Evolutionary conservation across 768 basidiomycete genomes (phyloP).

Genomic region (Termitomyces sp.): DNA sequence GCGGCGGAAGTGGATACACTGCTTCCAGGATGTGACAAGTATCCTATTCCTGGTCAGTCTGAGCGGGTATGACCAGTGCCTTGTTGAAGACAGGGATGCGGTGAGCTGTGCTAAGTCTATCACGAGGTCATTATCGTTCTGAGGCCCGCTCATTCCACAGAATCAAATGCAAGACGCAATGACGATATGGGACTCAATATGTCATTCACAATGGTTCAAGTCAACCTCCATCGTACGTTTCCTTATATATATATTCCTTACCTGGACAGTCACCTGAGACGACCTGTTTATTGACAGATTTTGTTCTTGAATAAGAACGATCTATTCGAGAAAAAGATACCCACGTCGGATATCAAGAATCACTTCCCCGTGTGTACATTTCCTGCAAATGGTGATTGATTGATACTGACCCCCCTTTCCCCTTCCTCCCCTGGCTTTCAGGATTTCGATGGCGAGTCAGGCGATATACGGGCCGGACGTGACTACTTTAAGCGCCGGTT

Average conservation of each 20-base stretch:
- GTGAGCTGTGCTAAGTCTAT: constrained; percentile 38
- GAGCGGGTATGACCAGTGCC: constrained; percentile 91
- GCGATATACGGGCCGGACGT: constrained; percentile 68
- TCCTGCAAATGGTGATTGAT: neutral
- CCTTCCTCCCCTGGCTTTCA: constrained; percentile 20
- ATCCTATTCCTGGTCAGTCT: constrained; percentile 89
- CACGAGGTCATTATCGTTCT: neutral
- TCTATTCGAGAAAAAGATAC: constrained; percentile 82
- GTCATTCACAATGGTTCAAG: constrained; percentile 97
- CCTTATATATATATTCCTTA: neutral
- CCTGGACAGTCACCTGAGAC: neutral
- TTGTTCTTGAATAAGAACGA: constrained; percentile 96
- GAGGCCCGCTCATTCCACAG: constrained; percentile 27
- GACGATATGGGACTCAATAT: constrained; percentile 99
- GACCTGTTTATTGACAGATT: constrained; percentile 44
- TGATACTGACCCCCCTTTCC: neutral
- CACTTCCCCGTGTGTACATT: constrained; percentile 72
- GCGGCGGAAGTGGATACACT: constrained; percentile 90
- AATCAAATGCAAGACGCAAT: constrained; percentile 99
- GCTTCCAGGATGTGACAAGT: constrained; percentile 91
- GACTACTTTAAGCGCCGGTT: constrained; percentile 92
- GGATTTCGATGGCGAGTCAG: constrained; percentile 82
- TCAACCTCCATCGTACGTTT: constrained; percentile 75
- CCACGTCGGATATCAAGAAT: constrained; percentile 76
- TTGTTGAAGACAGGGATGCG: constrained; percentile 89